Conservation (phyloP, 2,329 filamentous ascomycete species). For the Fusarium haematococcum region DNA sequence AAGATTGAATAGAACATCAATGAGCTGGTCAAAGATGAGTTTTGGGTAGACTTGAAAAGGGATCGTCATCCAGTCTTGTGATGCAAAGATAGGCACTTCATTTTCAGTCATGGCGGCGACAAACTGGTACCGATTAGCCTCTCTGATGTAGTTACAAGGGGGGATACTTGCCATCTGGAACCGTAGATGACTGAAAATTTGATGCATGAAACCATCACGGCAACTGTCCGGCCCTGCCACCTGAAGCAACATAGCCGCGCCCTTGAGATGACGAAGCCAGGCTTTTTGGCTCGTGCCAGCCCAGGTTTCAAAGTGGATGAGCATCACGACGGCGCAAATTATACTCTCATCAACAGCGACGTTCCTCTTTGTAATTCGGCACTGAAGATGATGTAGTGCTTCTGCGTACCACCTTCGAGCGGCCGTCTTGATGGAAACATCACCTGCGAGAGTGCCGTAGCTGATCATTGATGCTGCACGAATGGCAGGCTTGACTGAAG, state of each 20-base stretch:
- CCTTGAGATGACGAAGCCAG: slow-evolving; percentile 21
- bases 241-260: slow-evolving; percentile 5
- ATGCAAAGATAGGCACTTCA: slow-evolving; percentile 8
- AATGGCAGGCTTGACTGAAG: slow-evolving; percentile 10
- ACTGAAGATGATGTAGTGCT: slow-evolving; percentile 6
- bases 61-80: slow-evolving; percentile 11
- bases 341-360: background rate
- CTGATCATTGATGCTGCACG: slow-evolving; percentile 22
- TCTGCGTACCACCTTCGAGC: slow-evolving; percentile 16
- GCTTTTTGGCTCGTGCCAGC: slow-evolving; percentile 13
- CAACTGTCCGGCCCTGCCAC: slow-evolving; percentile 6
- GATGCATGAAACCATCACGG: slow-evolving; percentile 16
- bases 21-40: slow-evolving; percentile 15
- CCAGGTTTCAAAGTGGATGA: slow-evolving; percentile 21
- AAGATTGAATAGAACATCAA: slow-evolving; percentile 10
- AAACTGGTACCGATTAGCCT: background rate
- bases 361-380: background rate
- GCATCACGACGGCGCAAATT: slow-evolving; percentile 7
- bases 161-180: slow-evolving; percentile 7
- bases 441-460: slow-evolving; percentile 13
- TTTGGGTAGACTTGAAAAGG: slow-evolving; percentile 16
- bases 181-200: slow-evolving; percentile 20
- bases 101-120: slow-evolving; percentile 19
- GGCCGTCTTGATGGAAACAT: slow-evolving; percentile 5
- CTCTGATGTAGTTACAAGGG: background rate